Evolutionary conservation across 495 filamentous ascomycete species (phyloP), one percentile per base, ranked within the genome.

Genomic region (Jackrogersella multiformis): DNA sequence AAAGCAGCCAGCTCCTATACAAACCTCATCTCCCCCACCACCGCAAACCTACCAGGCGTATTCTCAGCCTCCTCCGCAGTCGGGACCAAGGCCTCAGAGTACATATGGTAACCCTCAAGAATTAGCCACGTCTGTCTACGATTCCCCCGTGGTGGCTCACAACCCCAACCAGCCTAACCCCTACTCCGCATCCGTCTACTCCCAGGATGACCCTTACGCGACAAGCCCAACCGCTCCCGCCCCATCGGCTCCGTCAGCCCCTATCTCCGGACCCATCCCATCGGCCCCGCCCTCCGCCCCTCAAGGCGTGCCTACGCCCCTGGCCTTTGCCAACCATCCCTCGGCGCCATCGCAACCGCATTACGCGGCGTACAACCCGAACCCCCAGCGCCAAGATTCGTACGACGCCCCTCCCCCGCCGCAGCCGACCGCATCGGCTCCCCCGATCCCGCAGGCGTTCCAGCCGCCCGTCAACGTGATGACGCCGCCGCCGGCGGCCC

Each of bases 21-120:
- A 84, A 35, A 80, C 84, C 12, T 75, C 82, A 16, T 72, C 75
- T 15, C 80, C 81, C 15, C 74, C 75, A 3, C 62, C 73, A 3
- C 62, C 73, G 10, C 76, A 76, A 20, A 66, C 73, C 57, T 82
- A 78, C 69, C 64, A 76, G 9, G 59, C 75, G 42, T 86, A 81
- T 73, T 75, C 77, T 69, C 77, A 72, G 67, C 76, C 82, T 54
- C 64, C 80, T 71, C 64, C 74, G 52, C 77, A 73, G 71, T 78
- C 66, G 69, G 80, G 73, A 68, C 77, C 73, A 74, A 83, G 85
- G 24, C 90, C 89, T 4, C 88, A 89, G 74, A 93, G 88, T 64
- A 91, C 87, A 45, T 91, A 91, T 68, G 87, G 88, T 8, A 87
- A 89, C 44, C 92, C 92, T 0, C 92, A 94, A 75, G 92, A 96